phyloP scores from a whole-genome alignment of 2,329 filamentous ascomycete species.

The Emydomyces testavorans region DNA sequence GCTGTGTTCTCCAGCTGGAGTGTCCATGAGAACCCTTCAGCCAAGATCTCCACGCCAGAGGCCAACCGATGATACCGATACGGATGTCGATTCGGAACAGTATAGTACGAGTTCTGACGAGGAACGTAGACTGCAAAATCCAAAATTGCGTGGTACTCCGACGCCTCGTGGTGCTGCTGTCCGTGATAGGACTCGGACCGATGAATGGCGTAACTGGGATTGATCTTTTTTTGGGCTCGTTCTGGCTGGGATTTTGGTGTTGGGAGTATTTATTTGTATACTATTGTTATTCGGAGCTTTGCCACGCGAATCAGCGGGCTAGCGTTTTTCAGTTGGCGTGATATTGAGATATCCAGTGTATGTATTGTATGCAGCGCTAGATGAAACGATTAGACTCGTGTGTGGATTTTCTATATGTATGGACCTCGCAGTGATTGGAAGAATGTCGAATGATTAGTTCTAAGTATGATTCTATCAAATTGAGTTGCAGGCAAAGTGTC shows the following conservation, averaged over 20 bases:
- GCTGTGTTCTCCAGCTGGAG: slow-evolving; percentile 29
- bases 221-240: slow-evolving; percentile 14
- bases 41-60: slow-evolving; percentile 30
- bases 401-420: background rate
- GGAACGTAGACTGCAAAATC: background rate
- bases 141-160: background rate
- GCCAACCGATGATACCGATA: slow-evolving; percentile 26
- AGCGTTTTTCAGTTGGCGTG: background rate
- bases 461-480: too few relatives aligned
- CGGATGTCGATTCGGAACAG: slow-evolving; percentile 19
- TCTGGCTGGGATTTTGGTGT: background rate
- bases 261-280: background rate
- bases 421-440: too few relatives aligned
- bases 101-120: slow-evolving; percentile 18
- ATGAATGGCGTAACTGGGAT: slow-evolving; percentile 35
- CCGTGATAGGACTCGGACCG: slow-evolving; percentile 16
- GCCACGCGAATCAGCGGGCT: background rate
- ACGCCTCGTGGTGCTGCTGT: slow-evolving; percentile 1
- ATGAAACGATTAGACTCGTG: background rate
- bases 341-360: background rate
- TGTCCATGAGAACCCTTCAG: slow-evolving; percentile 35
- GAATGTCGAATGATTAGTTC: too few relatives aligned
- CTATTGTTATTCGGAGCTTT: background rate
- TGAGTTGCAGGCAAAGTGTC: background rate
- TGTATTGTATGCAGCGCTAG: background rate